Evolutionary conservation across 768 basidiomycete species (phyloP).

Genomic region (Podaxis mareebaensis): DNA sequence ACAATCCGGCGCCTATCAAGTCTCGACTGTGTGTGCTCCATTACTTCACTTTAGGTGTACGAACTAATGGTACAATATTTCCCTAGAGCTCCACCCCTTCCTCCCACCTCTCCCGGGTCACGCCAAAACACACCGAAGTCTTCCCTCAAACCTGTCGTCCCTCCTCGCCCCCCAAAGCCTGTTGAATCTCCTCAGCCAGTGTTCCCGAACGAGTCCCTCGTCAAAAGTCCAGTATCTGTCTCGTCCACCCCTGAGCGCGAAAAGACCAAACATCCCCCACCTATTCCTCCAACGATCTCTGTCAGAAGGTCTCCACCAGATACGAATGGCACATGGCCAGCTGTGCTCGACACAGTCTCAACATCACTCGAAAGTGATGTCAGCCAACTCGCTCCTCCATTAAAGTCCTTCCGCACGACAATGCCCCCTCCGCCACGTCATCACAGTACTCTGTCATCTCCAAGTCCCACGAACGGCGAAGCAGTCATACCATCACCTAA

Average conservation of each 20-base stretch:
- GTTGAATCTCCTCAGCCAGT: slow-evolving; percentile 18
- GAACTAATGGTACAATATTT: neutral
- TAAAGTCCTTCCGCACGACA: slow-evolving; percentile 18
- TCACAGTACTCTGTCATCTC: slow-evolving; percentile 21
- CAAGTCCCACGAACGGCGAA: slow-evolving; percentile 17
- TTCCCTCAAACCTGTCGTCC: slow-evolving; percentile 25
- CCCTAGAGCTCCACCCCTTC: neutral
- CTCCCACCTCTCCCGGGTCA: slow-evolving; percentile 7
- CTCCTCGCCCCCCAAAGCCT: slow-evolving; percentile 21
- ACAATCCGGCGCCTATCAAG: neutral
- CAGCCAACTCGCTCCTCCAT: slow-evolving; percentile 13
- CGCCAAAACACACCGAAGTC: slow-evolving; percentile 21
- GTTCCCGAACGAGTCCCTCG: slow-evolving; percentile 18
- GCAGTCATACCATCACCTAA: slow-evolving; percentile 19
- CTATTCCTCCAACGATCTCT: slow-evolving; percentile 25
- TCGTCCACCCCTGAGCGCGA: neutral
- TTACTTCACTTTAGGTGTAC: neutral
- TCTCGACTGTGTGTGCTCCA: slow-evolving; percentile 4
- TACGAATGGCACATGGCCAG: neutral
- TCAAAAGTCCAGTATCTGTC: neutral
- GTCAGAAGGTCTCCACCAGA: slow-evolving; percentile 18
- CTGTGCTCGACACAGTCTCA: neutral
- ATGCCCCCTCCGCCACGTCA: slow-evolving; percentile 29
- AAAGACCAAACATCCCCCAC: neutral
- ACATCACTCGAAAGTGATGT: slow-evolving; percentile 15